Conservation (phyloP, 2,329 filamentous ascomycete genomes). For the Trichoderma sp. region DNA sequence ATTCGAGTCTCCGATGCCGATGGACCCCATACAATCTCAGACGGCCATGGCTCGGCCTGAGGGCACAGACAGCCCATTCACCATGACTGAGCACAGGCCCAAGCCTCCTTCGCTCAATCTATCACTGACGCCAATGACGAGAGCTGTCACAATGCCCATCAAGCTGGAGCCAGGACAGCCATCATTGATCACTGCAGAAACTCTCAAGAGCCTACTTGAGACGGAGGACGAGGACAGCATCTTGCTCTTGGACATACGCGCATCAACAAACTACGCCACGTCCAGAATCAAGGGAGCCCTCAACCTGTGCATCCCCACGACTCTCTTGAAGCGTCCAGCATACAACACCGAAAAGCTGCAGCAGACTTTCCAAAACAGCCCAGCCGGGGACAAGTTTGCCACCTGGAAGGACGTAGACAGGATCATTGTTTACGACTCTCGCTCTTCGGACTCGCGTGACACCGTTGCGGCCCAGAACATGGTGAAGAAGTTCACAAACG, state of each 20-base stretch:
- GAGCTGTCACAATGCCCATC: constrained; percentile 53
- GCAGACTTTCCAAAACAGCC: constrained; percentile 74
- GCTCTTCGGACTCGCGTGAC: constrained; percentile 75
- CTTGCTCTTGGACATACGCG: constrained; percentile 79
- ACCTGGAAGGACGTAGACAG: constrained; percentile 70
- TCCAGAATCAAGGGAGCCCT: constrained; percentile 76
- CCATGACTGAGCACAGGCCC: constrained; percentile 47
- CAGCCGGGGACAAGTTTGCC: constrained; percentile 69
- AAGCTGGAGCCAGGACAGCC: constrained; percentile 46
- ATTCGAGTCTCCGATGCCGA: constrained; percentile 38
- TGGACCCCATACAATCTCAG: constrained; percentile 27
- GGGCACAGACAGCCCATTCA: constrained; percentile 53
- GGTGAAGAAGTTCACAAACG: constrained; percentile 84
- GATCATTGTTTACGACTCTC: constrained; percentile 84
- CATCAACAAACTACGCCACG: constrained; percentile 75
- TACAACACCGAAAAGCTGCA: constrained; percentile 86
- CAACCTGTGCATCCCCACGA: constrained; percentile 93
- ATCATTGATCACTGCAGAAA: constrained; percentile 50
- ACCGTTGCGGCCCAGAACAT: constrained; percentile 78
- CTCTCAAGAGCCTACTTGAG: constrained; percentile 56
- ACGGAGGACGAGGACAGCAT: constrained; percentile 41
- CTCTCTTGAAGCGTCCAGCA: constrained; percentile 82
- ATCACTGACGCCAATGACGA: constrained; percentile 25
- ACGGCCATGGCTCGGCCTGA: constrained; percentile 42
- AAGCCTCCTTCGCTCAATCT: constrained; percentile 37